Base-by-base conservation (phyloP, 2,329 filamentous ascomycete genomes). In the Podosphaera xanthii region DNA sequence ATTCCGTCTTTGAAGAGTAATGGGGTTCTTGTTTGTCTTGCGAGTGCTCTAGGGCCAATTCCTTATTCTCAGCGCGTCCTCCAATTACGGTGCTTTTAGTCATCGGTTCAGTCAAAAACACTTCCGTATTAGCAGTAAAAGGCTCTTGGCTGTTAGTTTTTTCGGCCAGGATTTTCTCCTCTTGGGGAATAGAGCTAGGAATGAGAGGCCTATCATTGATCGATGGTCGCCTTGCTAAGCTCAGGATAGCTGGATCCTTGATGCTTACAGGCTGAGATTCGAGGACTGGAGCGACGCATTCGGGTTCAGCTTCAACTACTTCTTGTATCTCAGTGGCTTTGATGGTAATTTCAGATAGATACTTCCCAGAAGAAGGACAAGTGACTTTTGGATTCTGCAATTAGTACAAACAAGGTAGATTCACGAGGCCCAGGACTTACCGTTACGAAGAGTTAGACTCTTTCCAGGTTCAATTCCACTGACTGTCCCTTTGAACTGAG, bases 91-190 rank as follows among this genome's bases (percentile, higher is more conserved):
- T 70, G 56, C 74, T 62, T 42, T 69, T 72, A 60, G 70, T 72
- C 65, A 77, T 74, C 2, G 74, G 72, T 55, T 76, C 73, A 0
- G 69, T 70, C 44, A 77, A 65, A n/a, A 71, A 70, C 33, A 71
- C 67, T 6, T 70, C 66, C 14, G 64, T 65, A 9, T 68, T 67
- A 52, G 68, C 65, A 35, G 50, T 48, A 40, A 60, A 57, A 36
- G 63, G 60, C 34, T 66, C 64, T 52, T 62, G 61, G n/a, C 61
- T 59, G 12, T 59, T 64, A 9, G 60, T 62, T 38, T 63, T 67
- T 33, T 63, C 60, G 22, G 61, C 58, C 1, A 65, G 66, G 38
- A 64, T 65, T 14, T 58, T 59, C 55, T 65, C 61, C 44, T 67
- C 63, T 65, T 67, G 69, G 61, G 64, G 67, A 64, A 55, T 65